Base-by-base conservation (phyloP, 208 protist species). In the Acanthamoeba triangularis region DNA sequence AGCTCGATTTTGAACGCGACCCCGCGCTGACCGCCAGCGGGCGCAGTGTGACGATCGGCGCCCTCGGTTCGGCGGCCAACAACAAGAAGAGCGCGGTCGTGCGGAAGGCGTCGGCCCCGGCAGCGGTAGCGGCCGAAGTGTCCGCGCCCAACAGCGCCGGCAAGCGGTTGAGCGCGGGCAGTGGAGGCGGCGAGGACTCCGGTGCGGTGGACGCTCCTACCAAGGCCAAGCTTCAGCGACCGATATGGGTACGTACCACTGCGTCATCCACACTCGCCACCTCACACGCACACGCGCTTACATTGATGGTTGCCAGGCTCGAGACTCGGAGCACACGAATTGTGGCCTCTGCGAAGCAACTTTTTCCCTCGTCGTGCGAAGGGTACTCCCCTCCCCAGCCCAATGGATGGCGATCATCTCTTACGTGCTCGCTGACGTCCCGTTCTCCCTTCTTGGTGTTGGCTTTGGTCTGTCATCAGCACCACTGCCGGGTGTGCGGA, bases 401-500 rank as follows among this genome's bases (percentile, higher is more conserved):
- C 59, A 63, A n/a, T 16, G 16, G 23, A 2, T 13, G 16, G 59
- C 23, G 59, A 28, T 65, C 10, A 8, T n/a, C 59, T n/a, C 5
- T 65, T 14, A 14, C 3, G 54, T 23, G 54, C 59, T 65, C 35
- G 44, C 44, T 47, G 44, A 47, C 41, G 41, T 76, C 67, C 0
- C 35, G n/a, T n/a, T n/a, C n/a, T 69, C 63, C 28, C 63, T 10
- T 69, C 23, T 10, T 33, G 7, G 5, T 82, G 72, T 44, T 11
- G 49, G 1, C 5, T 10, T 54, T 61, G 13, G 49, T 1, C 13
- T 11, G 28, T 4, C 1, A 30, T 6, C 80, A 88, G 80, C 80
- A 88, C 23, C 80, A 88, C 80, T 88, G 80, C 20, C 80, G 80
- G 5, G 80, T 88, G 80, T 88, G 80, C 28, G 80, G 80, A 28